These are phyloP conservation scores for Pythium insidiosum DNA, from an alignment of 352 stramenopile species.

Conservation along the genomic window DNA sequence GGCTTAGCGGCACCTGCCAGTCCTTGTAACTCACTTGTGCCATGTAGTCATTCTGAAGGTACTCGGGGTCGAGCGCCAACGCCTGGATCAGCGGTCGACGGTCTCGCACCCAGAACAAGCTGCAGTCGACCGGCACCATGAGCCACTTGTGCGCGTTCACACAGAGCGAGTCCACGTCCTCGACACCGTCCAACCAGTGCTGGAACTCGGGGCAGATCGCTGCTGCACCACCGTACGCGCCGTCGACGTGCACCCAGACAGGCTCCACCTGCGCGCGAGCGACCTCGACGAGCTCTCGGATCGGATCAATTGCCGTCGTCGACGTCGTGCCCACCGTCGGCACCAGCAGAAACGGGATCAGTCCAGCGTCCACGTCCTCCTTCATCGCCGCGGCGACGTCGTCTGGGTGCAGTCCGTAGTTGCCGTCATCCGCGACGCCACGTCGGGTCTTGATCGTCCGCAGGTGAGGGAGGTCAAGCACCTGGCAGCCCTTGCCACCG, in stretches of 20 bases:
- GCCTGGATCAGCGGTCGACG: conserved; percentile 39
- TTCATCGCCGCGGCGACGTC: conserved; percentile 39
- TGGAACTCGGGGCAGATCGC: conserved; percentile 45
- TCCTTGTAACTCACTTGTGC: conserved; percentile 55
- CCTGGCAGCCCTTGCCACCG: conserved; percentile 56
- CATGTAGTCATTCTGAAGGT: conserved; percentile 69
- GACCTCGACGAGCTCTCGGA: conserved; percentile 29
- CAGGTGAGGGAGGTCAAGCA: conserved; percentile 54
- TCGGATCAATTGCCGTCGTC: conserved; percentile 44
- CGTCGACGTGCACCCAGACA: conserved; percentile 59
- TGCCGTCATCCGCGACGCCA: conserved; percentile 26
- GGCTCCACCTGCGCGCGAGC: conserved; percentile 25
- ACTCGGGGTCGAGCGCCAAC: conserved; percentile 50
- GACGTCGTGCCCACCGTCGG: conserved; percentile 59
- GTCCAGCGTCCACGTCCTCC: conserved; percentile 34
- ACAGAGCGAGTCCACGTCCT: conserved; percentile 59
- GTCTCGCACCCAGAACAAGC: conserved; percentile 57
- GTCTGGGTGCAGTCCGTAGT: conserved; percentile 44
- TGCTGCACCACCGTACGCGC: conserved; percentile 50
- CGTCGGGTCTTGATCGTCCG: conserved; percentile 38
- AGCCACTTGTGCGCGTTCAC: conserved; percentile 79
- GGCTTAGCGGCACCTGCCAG: conserved; percentile 63
- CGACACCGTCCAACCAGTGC: conserved; percentile 35
- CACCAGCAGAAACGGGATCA: conserved; percentile 54
- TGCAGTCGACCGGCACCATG: conserved; percentile 57